Evolutionary conservation across 345 rosid species (phyloP).

Genomic region (Linum trigynum): DNA sequence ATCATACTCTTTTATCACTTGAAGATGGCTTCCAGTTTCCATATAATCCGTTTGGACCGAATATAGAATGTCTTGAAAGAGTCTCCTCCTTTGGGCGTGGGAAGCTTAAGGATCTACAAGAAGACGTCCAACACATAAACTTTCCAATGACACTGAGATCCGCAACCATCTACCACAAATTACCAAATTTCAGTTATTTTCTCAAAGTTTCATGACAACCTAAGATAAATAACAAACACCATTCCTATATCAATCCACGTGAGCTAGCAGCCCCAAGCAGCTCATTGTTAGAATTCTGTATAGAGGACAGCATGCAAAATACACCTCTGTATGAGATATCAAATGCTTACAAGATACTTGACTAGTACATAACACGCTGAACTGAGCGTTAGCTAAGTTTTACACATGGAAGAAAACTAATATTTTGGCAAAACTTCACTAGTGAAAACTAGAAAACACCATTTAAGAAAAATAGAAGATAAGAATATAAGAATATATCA

Average conservation of each 20-base stretch:
- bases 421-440: not conserved
- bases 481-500: not conserved
- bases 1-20: constrained; percentile 44
- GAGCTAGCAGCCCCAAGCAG: too few species aligned
- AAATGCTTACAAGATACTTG: too few species aligned
- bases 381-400: too few species aligned
- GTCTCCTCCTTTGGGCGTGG: constrained; percentile 68
- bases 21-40: constrained; percentile 79
- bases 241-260: too few species aligned
- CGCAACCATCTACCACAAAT: too few species aligned
- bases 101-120: constrained; percentile 53
- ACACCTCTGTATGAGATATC: too few species aligned
- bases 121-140: constrained; percentile 6
- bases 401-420: not conserved
- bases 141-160: not conserved
- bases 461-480: not conserved
- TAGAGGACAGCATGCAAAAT: too few species aligned
- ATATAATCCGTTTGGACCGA: constrained; percentile 77
- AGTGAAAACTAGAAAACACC: not conserved
- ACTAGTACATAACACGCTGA: too few species aligned
- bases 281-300: too few species aligned
- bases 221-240: too few species aligned
- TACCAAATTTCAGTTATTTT: too few species aligned
- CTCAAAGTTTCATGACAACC: too few species aligned
- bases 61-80: constrained; percentile 79